Evolutionary conservation across 2,329 filamentous ascomycete genomes (phyloP), one percentile per base, ranked within the genome.

Genomic region (Colletotrichum cordylinicola): DNA sequence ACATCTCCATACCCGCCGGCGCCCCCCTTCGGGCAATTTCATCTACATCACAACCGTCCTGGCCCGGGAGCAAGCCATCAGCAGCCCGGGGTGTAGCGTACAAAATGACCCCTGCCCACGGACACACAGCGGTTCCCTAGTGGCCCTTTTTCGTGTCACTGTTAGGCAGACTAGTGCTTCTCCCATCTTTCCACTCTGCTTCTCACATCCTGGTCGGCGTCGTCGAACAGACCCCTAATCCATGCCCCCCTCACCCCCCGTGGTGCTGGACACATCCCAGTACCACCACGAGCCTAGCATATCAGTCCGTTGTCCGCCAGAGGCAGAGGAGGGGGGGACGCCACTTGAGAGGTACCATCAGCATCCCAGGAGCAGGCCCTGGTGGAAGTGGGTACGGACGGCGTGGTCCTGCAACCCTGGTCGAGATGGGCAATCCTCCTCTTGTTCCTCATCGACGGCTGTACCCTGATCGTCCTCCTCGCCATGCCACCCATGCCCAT

Each of bases 1-100:
- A 65, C 78, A 79, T 82, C 82, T 79, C 75, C 67, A 68, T 73
- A 68, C 24, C 73, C 73, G 73, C 73, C 69, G 64, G 29, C 71
- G 66, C 81, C 82, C 78, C 80, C 80, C 81, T 84, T 85, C 85
- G 84, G 85, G 83, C 84, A 86, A 86, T 86, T 86, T 86, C 82
- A 85, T 85, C 84, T 85, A 81, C 82, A 82, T 82, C 81, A 82
- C 80, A 84, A 82, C 81, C 81, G 81, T 82, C 80, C 78, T 80
- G 79, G 81, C 78, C 82, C 81, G 79, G 81, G 80, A 52, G 70
- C 75, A 77, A 66, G 58, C 77, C 68, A 76, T 70, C 67, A 74
- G 61, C 66, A 62, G 67, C 65, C 65, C 27, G 27, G 64, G 75
- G 70, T 70, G 64, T 74, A 67, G 71, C 72, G 77, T 76, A 74